Evolutionary conservation across 495 filamentous ascomycete genomes (phyloP), one percentile per base, ranked within the genome.

Genomic region (Immersiella caudata): DNA sequence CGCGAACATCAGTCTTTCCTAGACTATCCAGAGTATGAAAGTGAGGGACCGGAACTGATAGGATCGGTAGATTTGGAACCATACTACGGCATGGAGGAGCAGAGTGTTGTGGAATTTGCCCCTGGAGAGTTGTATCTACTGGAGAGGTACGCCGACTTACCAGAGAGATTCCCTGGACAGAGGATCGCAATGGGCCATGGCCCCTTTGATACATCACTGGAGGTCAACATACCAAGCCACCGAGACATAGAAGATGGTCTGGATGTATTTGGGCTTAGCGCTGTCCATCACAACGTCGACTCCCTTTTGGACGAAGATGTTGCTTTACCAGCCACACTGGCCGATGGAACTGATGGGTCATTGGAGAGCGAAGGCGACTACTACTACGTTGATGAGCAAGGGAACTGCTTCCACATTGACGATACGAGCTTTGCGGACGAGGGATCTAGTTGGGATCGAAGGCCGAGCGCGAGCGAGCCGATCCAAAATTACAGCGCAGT

Each of bases 351-450:
- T 33, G 40, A 67, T 21, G 46, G 24, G 11, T 14, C 49, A 54
- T 20, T 40, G 22, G 60, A 25, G 14, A 69, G 66, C 24, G 72
- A 74, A 54, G 71, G 57, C n/a, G 71, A 69, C 1, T 75, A 74
- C 60, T 73, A 73, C 36, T 76, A 75, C 54, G 63, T 69, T 14
- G 74, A 76, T 33, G 68, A 62, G 2, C 49, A 67, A 5, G 74
- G 74, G 1, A 73, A 72, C 20, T 35, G 70, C 5, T 73, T 67
- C 54, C 40, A 46, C 2, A 46, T 46, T 12, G 40, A 46, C 6
- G 14, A 46, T 2, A 4, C 9, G 16, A 67, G 56, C 6, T 26
- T 73, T 22, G 66, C 67, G 29, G 60, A 55, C 8, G 27, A 36
- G 1, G 24, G n/a, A 33, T 0, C n/a, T 14, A 1, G 9, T 3